Evolutionary conservation across 306 rosid species (phyloP).

Genomic region (Abrus pulchellus): DNA sequence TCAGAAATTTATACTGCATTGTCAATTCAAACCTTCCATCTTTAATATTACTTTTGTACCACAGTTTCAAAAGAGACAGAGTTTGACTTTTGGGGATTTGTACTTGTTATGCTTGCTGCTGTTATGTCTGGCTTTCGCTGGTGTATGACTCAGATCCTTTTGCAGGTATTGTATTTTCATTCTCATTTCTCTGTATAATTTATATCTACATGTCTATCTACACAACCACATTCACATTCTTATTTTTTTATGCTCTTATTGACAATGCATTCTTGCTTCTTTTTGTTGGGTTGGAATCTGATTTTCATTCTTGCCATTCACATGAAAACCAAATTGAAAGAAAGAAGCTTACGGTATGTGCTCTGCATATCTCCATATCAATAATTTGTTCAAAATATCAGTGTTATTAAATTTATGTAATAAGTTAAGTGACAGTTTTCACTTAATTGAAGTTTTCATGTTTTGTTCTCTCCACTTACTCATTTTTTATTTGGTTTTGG

Average conservation of each 20-base stretch:
- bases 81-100: slow-evolving; percentile 85
- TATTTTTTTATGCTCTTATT: slow-evolving; percentile 19
- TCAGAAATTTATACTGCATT: slow-evolving; percentile 11
- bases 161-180: slow-evolving; percentile 70
- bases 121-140: slow-evolving; percentile 99
- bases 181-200: slow-evolving; percentile 21
- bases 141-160: slow-evolving; percentile 98
- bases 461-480: not conserved
- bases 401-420: slow-evolving; percentile 30
- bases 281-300: slow-evolving; percentile 60
- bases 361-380: slow-evolving; percentile 41
- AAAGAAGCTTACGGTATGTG: slow-evolving; percentile 92
- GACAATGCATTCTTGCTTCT: slow-evolving; percentile 43
- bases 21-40: slow-evolving; percentile 40
- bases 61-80: slow-evolving; percentile 93
- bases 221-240: not conserved
- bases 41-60: slow-evolving; percentile 41
- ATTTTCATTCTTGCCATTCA: slow-evolving; percentile 50
- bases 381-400: slow-evolving; percentile 28
- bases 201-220: slow-evolving; percentile 23
- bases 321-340: slow-evolving; percentile 65
- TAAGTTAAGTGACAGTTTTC: slow-evolving; percentile 24
- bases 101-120: slow-evolving; percentile 98
- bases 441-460: not conserved
- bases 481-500: slow-evolving; percentile 7